Evolutionary conservation across 805 yeast species (phyloP), one percentile per base, ranked within the genome.

Genomic region (Ogataea trehalophila): DNA sequence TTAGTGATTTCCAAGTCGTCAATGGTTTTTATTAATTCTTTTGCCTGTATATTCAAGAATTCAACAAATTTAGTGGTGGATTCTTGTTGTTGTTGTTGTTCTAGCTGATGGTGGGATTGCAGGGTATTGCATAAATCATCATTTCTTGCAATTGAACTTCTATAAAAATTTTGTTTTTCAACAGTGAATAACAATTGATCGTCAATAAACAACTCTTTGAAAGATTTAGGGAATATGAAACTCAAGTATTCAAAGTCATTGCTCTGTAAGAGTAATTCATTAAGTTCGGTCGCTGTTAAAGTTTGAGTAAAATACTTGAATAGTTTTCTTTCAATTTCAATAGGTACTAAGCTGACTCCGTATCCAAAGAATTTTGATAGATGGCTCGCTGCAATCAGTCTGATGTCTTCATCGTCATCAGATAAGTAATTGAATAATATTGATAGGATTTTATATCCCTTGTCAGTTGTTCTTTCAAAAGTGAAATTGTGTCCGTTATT

Each of bases 321-420:
- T 46, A 71, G 63, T 5, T 41, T 40, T 8, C 52, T 47, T 15
- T 73, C 72, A 8, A 60, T 60, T 26, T 56, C 61, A 38, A 66
- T 60, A 11, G 77, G 70, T 20, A 73, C 67, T 39, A 54, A 46
- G 16, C 39, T 35, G 15, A 33, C 46, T 1, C 48, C 51, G 1
- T 58, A 44, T 0, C 56, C 54, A 22, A 75, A 59, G 17, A 69
- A 49, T 4, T 48, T 35, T 2, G 72, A 60, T 16, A 81, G 60
- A 46, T 69, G 70, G 1, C 53, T 41, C 0, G 87, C 70, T 0
- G 87, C 76, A 2, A 55, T 16, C 1, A 65, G 63, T 47, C 95
- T 69, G 6, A 86, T 65, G 14, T 74, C 80, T 13, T 72, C 78
- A 54, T 85, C 92, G 56, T 87, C 95, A 62, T 88, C 96, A 44